A percentile compares a stretch with the other conserved stretches of the same genome.
phyloP scores from a whole-genome alignment of 768 basidiomycete genomes.

The Lactarius vividus region DNA sequence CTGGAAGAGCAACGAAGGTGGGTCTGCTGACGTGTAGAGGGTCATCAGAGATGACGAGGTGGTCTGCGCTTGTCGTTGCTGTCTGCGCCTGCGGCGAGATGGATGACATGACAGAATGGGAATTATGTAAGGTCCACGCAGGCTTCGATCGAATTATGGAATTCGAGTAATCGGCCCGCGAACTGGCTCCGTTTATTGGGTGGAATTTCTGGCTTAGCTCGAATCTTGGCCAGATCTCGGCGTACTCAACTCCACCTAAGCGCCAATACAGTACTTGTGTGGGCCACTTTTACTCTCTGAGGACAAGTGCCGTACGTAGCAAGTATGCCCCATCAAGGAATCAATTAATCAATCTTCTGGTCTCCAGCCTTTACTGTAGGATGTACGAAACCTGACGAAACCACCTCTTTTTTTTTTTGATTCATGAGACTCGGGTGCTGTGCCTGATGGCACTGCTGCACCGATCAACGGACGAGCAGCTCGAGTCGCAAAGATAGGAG shows the following conservation, averaged over 20 bases:
- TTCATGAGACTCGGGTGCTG: too few species aligned
- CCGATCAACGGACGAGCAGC: too few species aligned
- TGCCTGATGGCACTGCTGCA: too few species aligned
- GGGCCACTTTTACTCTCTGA: too few species aligned
- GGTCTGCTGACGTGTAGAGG: slow-evolving; percentile 51
- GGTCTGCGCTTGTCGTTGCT: slow-evolving; percentile 37
- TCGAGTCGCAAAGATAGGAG: too few species aligned
- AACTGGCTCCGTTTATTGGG: not conserved
- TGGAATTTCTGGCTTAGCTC: not conserved
- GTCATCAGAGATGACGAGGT: slow-evolving; percentile 57
- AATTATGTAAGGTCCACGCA: not conserved
- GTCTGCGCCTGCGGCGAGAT: not conserved
- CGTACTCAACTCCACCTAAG: not conserved
- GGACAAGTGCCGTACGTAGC: too few species aligned
- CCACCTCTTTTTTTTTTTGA: too few species aligned
- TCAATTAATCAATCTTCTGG: too few species aligned
- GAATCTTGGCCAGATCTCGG: not conserved
- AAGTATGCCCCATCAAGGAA: too few species aligned
- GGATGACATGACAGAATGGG: not conserved
- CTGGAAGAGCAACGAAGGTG: not conserved
- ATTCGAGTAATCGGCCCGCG: not conserved
- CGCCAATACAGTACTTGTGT: not conserved
- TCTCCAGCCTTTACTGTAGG: too few species aligned
- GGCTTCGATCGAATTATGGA: not conserved
- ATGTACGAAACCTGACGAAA: too few species aligned